phyloP scores from a whole-genome alignment of 2,329 filamentous ascomycete genomes.

The Sclerotinia subarctica region DNA sequence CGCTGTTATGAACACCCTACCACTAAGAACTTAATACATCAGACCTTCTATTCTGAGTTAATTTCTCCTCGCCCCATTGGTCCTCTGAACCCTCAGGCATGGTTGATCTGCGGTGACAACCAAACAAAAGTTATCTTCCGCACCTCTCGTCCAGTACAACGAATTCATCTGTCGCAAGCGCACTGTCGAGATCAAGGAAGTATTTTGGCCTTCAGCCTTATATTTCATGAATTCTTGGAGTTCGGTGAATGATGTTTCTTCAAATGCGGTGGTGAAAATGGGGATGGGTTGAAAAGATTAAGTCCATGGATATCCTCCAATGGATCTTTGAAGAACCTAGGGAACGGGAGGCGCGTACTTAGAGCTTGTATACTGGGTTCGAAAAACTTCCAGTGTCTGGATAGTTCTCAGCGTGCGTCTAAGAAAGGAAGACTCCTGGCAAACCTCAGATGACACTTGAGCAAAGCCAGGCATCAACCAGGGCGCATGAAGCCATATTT shows the following conservation, averaged over 20 bases:
- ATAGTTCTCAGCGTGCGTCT: neutral
- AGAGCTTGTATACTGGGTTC: neutral
- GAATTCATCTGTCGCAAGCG: neutral
- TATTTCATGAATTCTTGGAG: neutral
- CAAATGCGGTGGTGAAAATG: neutral
- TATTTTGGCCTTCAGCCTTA: neutral
- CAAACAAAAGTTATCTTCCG: neutral
- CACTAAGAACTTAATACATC: slow-evolving; percentile 9
- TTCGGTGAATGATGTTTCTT: too few relatives aligned
- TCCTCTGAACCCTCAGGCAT: slow-evolving; percentile 2
- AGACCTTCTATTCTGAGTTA: slow-evolving; percentile 7
- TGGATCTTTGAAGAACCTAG: neutral
- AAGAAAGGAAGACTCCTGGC: too few relatives aligned
- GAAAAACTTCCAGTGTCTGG: neutral
- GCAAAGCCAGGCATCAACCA: neutral
- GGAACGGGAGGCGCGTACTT: neutral
- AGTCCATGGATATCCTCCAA: neutral
- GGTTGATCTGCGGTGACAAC: neutral
- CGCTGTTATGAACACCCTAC: neutral
- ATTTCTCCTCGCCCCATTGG: neutral
- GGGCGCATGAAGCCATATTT: neutral
- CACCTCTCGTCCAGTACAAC: neutral
- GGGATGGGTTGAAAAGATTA: neutral
- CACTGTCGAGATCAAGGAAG: neutral
- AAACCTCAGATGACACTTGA: neutral